Evolutionary conservation across 2,329 filamentous ascomycete genomes (phyloP).

Genomic region (Fusarium sp.): DNA sequence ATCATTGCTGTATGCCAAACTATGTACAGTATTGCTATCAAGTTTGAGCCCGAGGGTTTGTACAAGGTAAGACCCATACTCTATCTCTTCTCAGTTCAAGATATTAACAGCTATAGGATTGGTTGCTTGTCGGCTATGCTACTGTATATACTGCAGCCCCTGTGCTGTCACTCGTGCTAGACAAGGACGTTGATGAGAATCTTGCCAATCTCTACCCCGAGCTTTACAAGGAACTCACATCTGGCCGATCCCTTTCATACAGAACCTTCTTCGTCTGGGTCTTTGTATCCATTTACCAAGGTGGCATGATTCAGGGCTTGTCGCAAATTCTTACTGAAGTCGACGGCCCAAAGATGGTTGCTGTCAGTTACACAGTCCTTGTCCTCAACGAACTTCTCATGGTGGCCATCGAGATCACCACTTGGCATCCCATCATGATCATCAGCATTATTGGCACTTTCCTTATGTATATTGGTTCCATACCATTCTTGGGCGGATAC

Average conservation of each 20-base stretch:
- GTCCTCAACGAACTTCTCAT: constrained; percentile 96
- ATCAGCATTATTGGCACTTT: constrained; percentile 85
- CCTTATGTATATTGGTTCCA: constrained; percentile 79
- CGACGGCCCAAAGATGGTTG: constrained; percentile 80
- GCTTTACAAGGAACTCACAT: constrained; percentile 96
- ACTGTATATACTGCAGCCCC: constrained; percentile 95
- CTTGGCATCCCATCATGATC: constrained; percentile 96
- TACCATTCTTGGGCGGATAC: constrained; percentile 90
- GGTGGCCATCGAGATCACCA: constrained; percentile 96
- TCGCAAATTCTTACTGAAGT: constrained; percentile 87
- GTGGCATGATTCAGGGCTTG: constrained; percentile 93
- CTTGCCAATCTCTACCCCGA: constrained; percentile 96
- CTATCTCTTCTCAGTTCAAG: neutral
- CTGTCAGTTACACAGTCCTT: constrained; percentile 90
- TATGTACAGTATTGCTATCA: constrained; percentile 93
- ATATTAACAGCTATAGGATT: constrained; percentile 68
- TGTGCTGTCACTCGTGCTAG: constrained; percentile 92
- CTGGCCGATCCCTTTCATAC: constrained; percentile 87
- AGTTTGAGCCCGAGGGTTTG: constrained; percentile 92
- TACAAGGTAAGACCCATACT: constrained; percentile 70
- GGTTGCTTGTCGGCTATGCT: constrained; percentile 95
- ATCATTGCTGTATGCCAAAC: constrained; percentile 98
- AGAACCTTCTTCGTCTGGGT: constrained; percentile 98
- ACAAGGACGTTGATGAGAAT: constrained; percentile 93
- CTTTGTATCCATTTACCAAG: constrained; percentile 93